Evolutionary conservation across 768 basidiomycete genomes (phyloP).

Genomic region (Russula dissimulans): DNA sequence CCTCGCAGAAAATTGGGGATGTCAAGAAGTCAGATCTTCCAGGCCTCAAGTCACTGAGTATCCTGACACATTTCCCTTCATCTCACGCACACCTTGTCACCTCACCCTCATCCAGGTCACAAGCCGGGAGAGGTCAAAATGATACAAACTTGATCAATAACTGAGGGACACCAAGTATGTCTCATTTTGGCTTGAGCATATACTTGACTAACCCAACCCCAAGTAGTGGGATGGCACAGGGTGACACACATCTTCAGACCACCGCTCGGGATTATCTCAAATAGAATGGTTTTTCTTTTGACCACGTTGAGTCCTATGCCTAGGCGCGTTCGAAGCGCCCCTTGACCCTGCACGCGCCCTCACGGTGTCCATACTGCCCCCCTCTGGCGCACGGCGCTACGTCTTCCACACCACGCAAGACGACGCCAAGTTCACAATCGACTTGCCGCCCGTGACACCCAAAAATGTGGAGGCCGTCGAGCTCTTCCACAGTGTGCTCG

Average conservation of each 20-base stretch:
- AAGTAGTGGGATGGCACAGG: slow-evolving; percentile 66
- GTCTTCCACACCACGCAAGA: slow-evolving; percentile 16
- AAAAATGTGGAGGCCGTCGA: not conserved
- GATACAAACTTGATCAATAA: slow-evolving; percentile 67
- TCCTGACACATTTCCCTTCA: slow-evolving; percentile 40
- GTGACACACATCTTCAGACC: slow-evolving; percentile 39
- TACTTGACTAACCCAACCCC: not conserved
- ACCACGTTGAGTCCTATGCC: slow-evolving; percentile 86
- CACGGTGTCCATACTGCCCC: not conserved
- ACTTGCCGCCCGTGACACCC: slow-evolving; percentile 7
- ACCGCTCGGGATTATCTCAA: slow-evolving; percentile 87
- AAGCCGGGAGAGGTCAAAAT: slow-evolving; percentile 92
- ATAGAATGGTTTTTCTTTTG: slow-evolving; percentile 69
- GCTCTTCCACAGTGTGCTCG: too few species aligned
- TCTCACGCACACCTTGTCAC: not conserved
- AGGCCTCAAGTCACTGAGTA: slow-evolving; percentile 67
- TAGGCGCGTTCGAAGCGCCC: slow-evolving; percentile 14
- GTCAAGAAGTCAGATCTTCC: slow-evolving; percentile 88
- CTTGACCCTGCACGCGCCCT: slow-evolving; percentile 15
- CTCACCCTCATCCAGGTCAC: slow-evolving; percentile 44
- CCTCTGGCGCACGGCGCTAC: slow-evolving; percentile 12
- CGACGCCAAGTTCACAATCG: slow-evolving; percentile 13
- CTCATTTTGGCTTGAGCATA: not conserved
- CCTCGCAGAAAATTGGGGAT: slow-evolving; percentile 79
- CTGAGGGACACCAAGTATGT: slow-evolving; percentile 85